Conservation (phyloP, 331 rosid genomes). For the Erythrophleum ivorense region DNA sequence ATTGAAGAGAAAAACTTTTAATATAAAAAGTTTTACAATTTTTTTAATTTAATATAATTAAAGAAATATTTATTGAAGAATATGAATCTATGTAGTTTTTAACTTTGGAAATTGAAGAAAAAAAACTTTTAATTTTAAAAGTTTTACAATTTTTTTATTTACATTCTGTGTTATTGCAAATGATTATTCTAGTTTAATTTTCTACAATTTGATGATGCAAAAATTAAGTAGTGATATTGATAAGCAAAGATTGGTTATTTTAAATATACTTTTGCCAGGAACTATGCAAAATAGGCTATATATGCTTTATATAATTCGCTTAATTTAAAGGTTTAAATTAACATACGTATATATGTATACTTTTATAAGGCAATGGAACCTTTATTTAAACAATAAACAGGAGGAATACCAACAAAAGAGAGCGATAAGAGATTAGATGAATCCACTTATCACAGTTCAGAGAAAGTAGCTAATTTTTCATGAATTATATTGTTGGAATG, state of each 20-base stretch:
- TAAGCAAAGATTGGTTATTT: neutral
- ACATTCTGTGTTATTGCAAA: neutral
- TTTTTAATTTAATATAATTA: too few species aligned
- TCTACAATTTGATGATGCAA: neutral
- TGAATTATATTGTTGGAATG: conserved; percentile 22
- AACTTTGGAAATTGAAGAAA: too few species aligned
- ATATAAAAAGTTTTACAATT: too few species aligned
- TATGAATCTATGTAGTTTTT: too few species aligned
- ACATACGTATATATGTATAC: neutral
- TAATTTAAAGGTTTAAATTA: neutral
- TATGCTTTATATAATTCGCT: neutral
- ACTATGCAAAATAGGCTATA: neutral
- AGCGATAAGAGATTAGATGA: neutral
- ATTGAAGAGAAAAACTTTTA: too few species aligned
- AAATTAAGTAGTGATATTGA: neutral
- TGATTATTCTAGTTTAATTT: neutral
- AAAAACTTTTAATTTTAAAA: too few species aligned
- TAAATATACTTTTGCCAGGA: neutral
- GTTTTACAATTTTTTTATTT: too few species aligned
- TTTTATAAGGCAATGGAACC: neutral
- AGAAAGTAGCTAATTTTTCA: conserved; percentile 9
- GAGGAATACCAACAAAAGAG: neutral
- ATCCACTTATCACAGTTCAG: conserved; percentile 8
- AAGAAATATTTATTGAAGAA: too few species aligned
- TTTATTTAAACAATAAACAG: neutral